Evolutionary conservation across 2,329 filamentous ascomycete species (phyloP).

Genomic region (Cordyceps cicadae): DNA sequence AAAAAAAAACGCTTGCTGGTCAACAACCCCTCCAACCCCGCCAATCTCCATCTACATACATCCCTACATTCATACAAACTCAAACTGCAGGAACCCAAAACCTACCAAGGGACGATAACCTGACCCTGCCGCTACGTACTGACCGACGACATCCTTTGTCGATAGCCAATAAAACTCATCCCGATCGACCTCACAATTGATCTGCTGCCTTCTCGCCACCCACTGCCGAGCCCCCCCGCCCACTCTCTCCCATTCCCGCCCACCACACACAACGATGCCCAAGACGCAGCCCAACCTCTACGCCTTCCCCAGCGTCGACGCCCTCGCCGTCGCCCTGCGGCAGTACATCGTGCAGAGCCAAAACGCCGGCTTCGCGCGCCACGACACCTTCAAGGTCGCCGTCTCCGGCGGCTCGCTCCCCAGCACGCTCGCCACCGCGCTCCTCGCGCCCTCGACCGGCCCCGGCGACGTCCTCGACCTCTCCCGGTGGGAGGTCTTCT

Average conservation of each 20-base stretch:
- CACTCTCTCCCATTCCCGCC: constrained; percentile 15
- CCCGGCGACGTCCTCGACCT: constrained; percentile 59
- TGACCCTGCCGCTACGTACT: neutral
- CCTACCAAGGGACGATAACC: neutral
- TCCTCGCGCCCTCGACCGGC: constrained; percentile 50
- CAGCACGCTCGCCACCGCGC: constrained; percentile 74
- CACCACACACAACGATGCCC: constrained; percentile 33
- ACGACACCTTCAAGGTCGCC: constrained; percentile 80
- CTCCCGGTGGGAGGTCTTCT: constrained; percentile 94
- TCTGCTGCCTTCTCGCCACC: neutral
- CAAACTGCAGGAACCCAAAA: neutral
- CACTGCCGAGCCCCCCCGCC: neutral
- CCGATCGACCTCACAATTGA: neutral
- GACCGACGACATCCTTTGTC: neutral
- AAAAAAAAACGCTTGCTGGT: constrained; percentile 1
- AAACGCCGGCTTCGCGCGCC: constrained; percentile 68
- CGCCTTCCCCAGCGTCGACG: constrained; percentile 62
- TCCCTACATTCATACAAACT: no score
- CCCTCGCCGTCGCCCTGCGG: constrained; percentile 70
- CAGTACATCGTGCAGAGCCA: constrained; percentile 77
- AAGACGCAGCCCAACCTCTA: constrained; percentile 63
- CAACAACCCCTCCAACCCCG: neutral
- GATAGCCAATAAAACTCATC: neutral
- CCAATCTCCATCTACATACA: neutral
- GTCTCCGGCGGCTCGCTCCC: constrained; percentile 93